Evolutionary conservation across 768 basidiomycete species (phyloP).

Genomic region (Strobilomyces dryophilus): DNA sequence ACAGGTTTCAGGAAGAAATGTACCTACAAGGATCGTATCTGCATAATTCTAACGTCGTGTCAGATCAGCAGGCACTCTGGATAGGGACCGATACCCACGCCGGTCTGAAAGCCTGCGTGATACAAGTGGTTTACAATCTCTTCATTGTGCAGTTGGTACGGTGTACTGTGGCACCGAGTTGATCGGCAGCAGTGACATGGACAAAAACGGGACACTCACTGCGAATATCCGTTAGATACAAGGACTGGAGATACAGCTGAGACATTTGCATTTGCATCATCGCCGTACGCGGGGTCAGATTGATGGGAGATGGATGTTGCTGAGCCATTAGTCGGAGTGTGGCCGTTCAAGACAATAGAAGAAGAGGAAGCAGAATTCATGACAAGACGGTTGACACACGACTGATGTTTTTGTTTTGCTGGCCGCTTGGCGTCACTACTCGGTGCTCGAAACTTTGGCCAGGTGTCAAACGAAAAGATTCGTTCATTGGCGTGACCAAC

Average conservation of each 20-base stretch:
- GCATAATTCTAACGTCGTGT: constrained; percentile 62
- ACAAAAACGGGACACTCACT: constrained; percentile 42
- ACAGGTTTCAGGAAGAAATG: constrained; percentile 1
- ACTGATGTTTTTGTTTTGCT: background rate
- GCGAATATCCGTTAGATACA: constrained; percentile 53
- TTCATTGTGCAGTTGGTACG: constrained; percentile 66
- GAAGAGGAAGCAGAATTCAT: constrained; percentile 30
- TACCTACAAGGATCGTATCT: constrained; percentile 71
- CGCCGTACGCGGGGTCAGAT: constrained; percentile 36
- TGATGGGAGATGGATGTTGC: constrained; percentile 34
- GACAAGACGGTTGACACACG: constrained; percentile 3
- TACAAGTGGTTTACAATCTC: constrained; percentile 77
- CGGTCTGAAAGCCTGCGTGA: constrained; percentile 75
- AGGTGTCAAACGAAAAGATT: constrained; percentile 13
- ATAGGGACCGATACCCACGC: constrained; percentile 48
- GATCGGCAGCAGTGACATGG: constrained; percentile 2
- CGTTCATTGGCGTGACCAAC: constrained; percentile 20
- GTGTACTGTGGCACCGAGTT: constrained; percentile 28
- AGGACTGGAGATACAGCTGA: constrained; percentile 33
- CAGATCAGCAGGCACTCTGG: constrained; percentile 7
- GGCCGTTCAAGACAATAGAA: constrained; percentile 49
- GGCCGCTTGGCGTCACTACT: constrained; percentile 2
- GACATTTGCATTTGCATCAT: constrained; percentile 18
- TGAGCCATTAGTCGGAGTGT: constrained; percentile 48
- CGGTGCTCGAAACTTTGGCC: background rate